Base-by-base conservation (phyloP, 2,329 filamentous ascomycete species). In the Akanthomyces lecanii region DNA sequence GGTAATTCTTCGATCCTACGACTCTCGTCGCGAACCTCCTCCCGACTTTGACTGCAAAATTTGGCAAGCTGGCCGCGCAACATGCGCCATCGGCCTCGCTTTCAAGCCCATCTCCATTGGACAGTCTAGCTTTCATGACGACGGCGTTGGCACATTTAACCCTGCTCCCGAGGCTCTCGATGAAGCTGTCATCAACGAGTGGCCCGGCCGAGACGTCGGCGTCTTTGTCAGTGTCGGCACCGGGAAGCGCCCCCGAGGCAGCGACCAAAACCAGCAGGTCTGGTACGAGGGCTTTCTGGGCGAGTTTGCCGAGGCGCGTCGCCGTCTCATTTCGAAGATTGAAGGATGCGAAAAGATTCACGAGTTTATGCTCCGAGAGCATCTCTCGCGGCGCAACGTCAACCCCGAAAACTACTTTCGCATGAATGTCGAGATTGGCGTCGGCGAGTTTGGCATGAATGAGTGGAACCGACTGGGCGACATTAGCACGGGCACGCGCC, bases 381-480 rank as follows among this genome's bases (percentile, higher is more conserved):
- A 93, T 67, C 81, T 98, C 25, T 78, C 85, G 7, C 90, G 88
- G 73, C 86, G 92, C 40, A 86, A 89, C 30, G 91, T 98, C 64
- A 93, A 90, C 69, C 84, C 86, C 58, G 93, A 97, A 64, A 91
- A 96, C 73, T 99, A 99, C 78, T 96, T 92, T 74, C 89, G 95
- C 8, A 81, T 98, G n/a, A 99, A 99, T 67, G 95, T 98, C 47
- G 93, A 98, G 72, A 88, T 97, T 18, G 95, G 94, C 1, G 93
- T 98, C 3, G 93, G 94, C 60, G 95, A 98, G 72, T 98, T 97
- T 73, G 94, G 91, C 58, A 98, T 99, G 92, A 99, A 98, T 72
- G 95, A 98, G 74, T 99, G 95, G 95, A 86, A 91, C 70, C 86
- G 93, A 4, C 79, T 98, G n/a, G 89, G 91, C 30, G 94, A 97